Base-by-base conservation (phyloP, 805 yeast genomes). In the Vanderwaltozyma tropicalis region DNA sequence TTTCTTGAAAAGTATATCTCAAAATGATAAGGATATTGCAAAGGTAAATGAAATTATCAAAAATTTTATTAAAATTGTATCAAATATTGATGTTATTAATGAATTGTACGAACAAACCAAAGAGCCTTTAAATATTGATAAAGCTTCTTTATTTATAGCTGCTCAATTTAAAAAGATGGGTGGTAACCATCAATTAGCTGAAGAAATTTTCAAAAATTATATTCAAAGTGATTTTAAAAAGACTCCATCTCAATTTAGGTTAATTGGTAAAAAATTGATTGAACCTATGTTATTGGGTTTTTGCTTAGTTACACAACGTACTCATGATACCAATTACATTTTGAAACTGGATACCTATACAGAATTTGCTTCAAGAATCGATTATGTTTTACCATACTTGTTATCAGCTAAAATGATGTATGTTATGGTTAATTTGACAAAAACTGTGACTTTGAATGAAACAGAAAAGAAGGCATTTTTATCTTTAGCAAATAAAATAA, bases 81-180 rank as follows among this genome's bases (percentile, higher is more conserved):
- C 53, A 5, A 37, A 41, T 13, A 48, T 54, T 2, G 43, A 40
- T 6, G 46, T 53, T 5, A 37, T 50, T 9, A 47, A 47, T 27
- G 41, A 34, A 16, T 32, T 52, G 1, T 52, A 44, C 28, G 34
- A 37, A 11, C 54, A 55, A 34, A 41, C 55, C 8, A 41, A 42
- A 24, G 39, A 38, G 21, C 53, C 51, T 1, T 13, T 46, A 4
- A 47, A 49, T 34, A 35, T 50, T 14, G 42, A 42, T 34, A 48
- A 48, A 31, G 51, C 42, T 30, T 52, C 49, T 4, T 21, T 36
- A 11, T 52, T 52, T 39, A 51, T 55, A 25, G 27, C 29, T 3
- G 55, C 60, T 4, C 58, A 53, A 34, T 55, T 52, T 17, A 10
- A 17, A 8, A 55, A 53, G 26, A 40, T 31, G 5, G 42, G 39